Base-by-base conservation (phyloP, 2,329 filamentous ascomycete species). In the Cyclaneusma minus region DNA sequence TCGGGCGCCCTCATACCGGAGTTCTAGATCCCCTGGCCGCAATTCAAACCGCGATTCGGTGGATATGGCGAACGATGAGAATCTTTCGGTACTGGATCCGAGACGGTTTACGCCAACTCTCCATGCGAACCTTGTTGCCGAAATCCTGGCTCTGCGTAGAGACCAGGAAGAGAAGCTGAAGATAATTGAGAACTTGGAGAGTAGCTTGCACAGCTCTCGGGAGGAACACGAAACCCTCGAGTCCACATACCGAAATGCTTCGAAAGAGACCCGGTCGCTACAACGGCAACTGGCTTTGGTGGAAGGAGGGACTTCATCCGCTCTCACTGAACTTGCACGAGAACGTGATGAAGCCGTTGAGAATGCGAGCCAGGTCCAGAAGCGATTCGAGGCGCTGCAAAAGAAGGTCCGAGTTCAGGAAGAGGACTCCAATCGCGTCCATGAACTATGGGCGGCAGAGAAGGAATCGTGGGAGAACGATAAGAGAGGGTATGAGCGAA, bases 91-190 rank as follows among this genome's bases (percentile, higher is more conserved):
- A 13, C 60, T 94, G 16, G 89, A 98, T 45, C 84, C 89, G 3
- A 72, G 87, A 29, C 70, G 89, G 19, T 94, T 98, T 45, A 98
- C 89, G 1, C 89, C 89, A 2, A 95, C 85, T 0, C 57, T 98
- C 7, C 89, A 95, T 49, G 89, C 89, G 6, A 94, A 82, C 25
- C 59, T 98, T 5, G 87, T 98, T 1, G 87, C 87, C 0, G 89
- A 98, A 50, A 98, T 98, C 35, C 59, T 98, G 20, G 71, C 74
- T 3, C 56, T 98, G 25, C 72, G 85, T 13, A 67, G 89, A 31
- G 89, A 98, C 37, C 70, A 95, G 35, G 89, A 98, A 45, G 82
- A 80, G 21, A 94, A 93, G 52, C 68, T 76, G 22, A 81, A 72
- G 41, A 66, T 83, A 28, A 93, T 98, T 29, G 85, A 94, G 46